Base-by-base conservation (phyloP, 208 protist species). In the Ichthyophonus hoferi region DNA sequence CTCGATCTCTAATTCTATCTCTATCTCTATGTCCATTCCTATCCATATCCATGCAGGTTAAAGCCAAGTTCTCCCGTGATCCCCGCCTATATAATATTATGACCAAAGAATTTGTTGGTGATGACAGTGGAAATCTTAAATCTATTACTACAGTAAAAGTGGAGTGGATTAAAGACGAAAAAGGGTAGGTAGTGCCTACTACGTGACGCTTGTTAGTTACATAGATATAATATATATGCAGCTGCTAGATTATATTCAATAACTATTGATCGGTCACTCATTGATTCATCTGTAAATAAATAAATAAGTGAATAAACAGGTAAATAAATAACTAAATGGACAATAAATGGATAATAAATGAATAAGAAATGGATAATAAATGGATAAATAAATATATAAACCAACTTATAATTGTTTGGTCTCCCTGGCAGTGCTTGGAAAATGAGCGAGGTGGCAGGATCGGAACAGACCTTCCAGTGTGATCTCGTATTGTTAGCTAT, bases 401-500 rank as follows among this genome's bases (percentile, higher is more conserved):
- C n/a, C n/a, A n/a, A n/a, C n/a, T n/a, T n/a, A n/a, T n/a, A n/a
- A n/a, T n/a, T n/a, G n/a, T n/a, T n/a, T n/a, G n/a, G n/a, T 24
- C 50, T 24, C 50, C 50, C 50, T 24, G 14, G 2, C 40, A 79
- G 87, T 42, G 89, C 1, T 42, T 93, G 88, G 83, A 50, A 84
- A 42, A 92, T 88, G 93, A 42, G 2, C 24, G 58, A 92, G 87
- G 87, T 79, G 33, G 50, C 77, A 35, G 90, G 67, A 24, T 84
- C 90, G 17, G 88, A 90, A 79, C 43, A 93, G 42, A 39, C 89
- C 38, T 93, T 86, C 58, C 39, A 91, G 40, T 81, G 86, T 12
- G 95, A 96, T 67, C 35, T 95, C 2, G 93, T 96, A n/a, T 86
- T 96, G 41, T 82, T 96, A 2, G 93, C 95, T 1, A 96, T 96